Conservation (phyloP, 345 rosid species). For the Gossypium bickii region DNA sequence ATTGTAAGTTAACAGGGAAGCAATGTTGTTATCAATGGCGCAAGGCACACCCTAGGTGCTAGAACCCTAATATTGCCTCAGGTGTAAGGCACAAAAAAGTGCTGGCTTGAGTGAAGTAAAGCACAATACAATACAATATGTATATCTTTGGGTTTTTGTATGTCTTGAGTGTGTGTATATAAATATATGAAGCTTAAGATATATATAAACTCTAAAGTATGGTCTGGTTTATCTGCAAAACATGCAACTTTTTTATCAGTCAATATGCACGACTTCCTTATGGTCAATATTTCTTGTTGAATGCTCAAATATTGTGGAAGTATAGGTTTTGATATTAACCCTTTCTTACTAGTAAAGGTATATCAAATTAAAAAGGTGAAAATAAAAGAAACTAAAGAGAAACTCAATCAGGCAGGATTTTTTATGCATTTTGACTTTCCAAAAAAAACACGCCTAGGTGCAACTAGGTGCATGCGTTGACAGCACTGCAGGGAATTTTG, state of each 20-base stretch:
- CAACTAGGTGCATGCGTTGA: neutral
- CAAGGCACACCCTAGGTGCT: neutral
- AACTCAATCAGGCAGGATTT: neutral
- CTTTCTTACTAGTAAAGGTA: neutral
- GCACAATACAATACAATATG: neutral
- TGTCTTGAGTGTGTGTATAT: neutral
- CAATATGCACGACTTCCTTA: neutral
- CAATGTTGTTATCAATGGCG: neutral
- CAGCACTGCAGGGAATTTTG: neutral
- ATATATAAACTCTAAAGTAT: neutral
- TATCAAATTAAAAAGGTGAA: slow-evolving; percentile 14
- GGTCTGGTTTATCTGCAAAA: neutral
- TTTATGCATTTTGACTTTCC: neutral
- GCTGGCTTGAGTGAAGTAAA: neutral
- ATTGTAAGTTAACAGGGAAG: too few species aligned
- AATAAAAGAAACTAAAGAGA: slow-evolving; percentile 24
- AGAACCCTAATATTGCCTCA: neutral
- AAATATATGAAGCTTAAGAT: neutral
- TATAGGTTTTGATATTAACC: neutral
- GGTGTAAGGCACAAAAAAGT: neutral
- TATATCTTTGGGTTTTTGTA: neutral
- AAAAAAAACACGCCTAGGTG: neutral
- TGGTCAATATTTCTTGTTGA: neutral
- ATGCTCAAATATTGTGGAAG: neutral
- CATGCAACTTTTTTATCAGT: neutral